Evolutionary conservation across 257 asterid genomes (phyloP), one percentile per base, ranked within the genome.

Genomic region (Avicennia marina): DNA sequence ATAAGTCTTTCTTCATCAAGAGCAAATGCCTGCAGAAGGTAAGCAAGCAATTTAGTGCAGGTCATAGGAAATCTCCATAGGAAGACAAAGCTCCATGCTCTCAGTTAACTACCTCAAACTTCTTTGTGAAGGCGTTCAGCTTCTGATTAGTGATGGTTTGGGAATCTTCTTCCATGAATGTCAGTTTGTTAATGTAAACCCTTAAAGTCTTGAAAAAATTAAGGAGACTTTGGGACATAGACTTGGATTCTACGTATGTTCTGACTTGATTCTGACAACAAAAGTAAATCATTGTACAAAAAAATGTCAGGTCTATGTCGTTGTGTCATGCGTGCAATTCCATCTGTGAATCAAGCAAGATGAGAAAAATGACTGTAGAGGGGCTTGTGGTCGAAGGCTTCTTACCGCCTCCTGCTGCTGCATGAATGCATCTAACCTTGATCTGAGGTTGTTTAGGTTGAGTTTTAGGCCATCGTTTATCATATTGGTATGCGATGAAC

Each of bases 1-100:
- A 82, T 56, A 62, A 76, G 71, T 52, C 39, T 77, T 59, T 74
- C 84, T 74, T 82, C 90, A 63, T 34, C 68, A 36, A 74, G 63
- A 48, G 86, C 72, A 56, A 74, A 63, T 18, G 74, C 82, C 89
- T 81, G 63, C 21, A 32, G 9, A 49, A 74, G 29, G 10, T 22
- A 58, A 45, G 11, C 9, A 22, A 49, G 55, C 47, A 39, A 13
- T 18, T 33, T 24, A 33, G 18, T 27, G 34, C 2, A 33, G 2
- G 11, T 53, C 53, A 13, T n/a, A 26, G 2, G 12, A 41, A 34
- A 47, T 2, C 3, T 15, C 15, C 6, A 24, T 6, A 21, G 22
- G 22, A 19, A 26, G 2, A 11, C 15, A 40, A 41, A 39, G 63
- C 15, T 31, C 1, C 16, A 0, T 6, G 6, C 31, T 49, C 11